Evolutionary conservation across 1,284 basidiomycete genomes (phyloP).

Genomic region (Jaminaea rosea): DNA sequence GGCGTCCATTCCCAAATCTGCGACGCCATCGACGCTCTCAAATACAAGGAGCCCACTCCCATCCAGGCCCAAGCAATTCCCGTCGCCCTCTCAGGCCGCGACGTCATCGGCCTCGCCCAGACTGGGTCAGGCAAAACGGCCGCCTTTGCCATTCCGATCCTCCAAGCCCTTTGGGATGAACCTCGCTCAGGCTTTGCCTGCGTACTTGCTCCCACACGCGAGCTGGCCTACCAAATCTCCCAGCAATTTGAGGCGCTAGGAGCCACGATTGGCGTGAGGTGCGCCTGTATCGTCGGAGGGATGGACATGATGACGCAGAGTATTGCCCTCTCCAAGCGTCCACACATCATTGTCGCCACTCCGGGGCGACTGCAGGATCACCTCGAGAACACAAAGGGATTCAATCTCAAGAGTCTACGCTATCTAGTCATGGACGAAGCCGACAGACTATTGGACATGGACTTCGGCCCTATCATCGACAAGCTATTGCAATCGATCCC

Average conservation of each 20-base stretch:
- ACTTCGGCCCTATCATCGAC: conserved; percentile 94
- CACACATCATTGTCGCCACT: conserved; percentile 85
- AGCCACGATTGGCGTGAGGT: conserved; percentile 63
- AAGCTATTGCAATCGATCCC: conserved; percentile 94
- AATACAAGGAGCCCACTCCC: conserved; percentile 78
- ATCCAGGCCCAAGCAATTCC: conserved; percentile 88
- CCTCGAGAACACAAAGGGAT: conserved; percentile 95
- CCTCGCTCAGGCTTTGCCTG: conserved; percentile 89
- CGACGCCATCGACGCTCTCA: conserved; percentile 70
- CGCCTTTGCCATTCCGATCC: conserved; percentile 88
- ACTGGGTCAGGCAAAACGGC: conserved; percentile 98
- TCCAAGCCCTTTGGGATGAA: conserved; percentile 94
- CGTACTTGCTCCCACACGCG: conserved; percentile 70
- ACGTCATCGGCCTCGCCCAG: conserved; percentile 94
- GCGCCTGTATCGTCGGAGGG: conserved; percentile 86
- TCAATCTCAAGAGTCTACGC: conserved; percentile 75
- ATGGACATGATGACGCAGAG: conserved; percentile 89
- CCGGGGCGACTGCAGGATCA: conserved; percentile 92
- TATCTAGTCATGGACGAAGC: conserved; percentile 96
- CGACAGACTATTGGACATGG: conserved; percentile 90
- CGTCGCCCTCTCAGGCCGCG: conserved; percentile 75
- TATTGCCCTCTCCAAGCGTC: conserved; percentile 76
- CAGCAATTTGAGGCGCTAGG: conserved; percentile 92
- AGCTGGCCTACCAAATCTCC: conserved; percentile 96
- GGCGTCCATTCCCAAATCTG: conserved; percentile 84